Base-by-base conservation (phyloP, 2,329 filamentous ascomycete genomes). In the Diatrype stigma region DNA sequence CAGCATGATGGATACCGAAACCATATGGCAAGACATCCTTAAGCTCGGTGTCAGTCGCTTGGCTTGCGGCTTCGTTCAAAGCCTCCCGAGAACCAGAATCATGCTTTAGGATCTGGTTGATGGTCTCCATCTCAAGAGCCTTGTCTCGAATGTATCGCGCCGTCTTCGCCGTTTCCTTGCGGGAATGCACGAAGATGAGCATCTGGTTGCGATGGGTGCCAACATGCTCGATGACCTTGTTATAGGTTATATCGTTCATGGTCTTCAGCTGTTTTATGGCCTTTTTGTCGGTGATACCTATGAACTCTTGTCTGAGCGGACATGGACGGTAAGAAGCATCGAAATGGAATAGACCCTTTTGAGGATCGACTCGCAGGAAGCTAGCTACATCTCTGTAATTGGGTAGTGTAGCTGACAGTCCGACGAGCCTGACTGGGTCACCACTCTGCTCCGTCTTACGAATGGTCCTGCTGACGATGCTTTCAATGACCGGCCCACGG, bases 231-330 rank as follows among this genome's bases (percentile, higher is more conserved):
- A 99, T 82, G 26, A 96, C 92, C 70, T 99, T 99, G 57, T 86
- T 95, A 70, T 99, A 99, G 51, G 91, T 96, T 49, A 99, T 92
- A 62, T 99, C 94, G 65, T 99, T 99, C 94, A 99, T 99, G 1
- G 89, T 95, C 78, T 97, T 96, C 49, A 99, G 77, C 69, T 99
- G 94, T 73, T 97, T 99, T 73, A 99, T 99, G 6, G 94, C 89
- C 69, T 97, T 97, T 74, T 94, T 95, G 60, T 99, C 94, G 0
- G 93, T 96, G 42, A 99, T 89, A 48, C 94, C 94, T 59, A 99
- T 90, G 65, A 97, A 99, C 69, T 99, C 95, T 67, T 99, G 94
- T 62, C 90, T 91, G 61, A 99, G 72, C 2, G 94, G 94, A 67
- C 94, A 99, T 54, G 94, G 95, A 61, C 94, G 82, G 76, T 86